Evolutionary conservation across 352 stramenopile species (phyloP).

Genomic region (Phytophthora cryptogea): DNA sequence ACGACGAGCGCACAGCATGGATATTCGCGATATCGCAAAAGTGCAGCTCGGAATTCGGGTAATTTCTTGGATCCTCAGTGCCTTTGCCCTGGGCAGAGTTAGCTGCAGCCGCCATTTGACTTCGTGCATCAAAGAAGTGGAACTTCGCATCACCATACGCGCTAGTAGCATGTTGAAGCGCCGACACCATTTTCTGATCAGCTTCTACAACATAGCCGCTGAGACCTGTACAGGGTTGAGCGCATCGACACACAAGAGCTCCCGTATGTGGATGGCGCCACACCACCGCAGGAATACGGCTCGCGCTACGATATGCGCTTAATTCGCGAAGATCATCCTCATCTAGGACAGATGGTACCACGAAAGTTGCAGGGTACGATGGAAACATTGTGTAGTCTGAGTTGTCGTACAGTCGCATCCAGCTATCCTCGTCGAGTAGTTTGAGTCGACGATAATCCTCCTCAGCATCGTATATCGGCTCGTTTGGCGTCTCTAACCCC

Average conservation of each 20-base stretch:
- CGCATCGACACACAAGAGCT: conserved; percentile 89
- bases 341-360: conserved; percentile 92
- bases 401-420: conserved; percentile 88
- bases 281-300: conserved; percentile 92
- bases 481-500: conserved; percentile 48
- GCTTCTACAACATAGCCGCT: conserved; percentile 82
- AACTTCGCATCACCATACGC: conserved; percentile 69
- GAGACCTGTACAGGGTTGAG: conserved; percentile 82
- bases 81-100: conserved; percentile 89
- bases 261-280: conserved; percentile 92
- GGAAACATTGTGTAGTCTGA: conserved; percentile 90
- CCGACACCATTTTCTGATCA: conserved; percentile 81
- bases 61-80: conserved; percentile 94
- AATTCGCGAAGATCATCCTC: conserved; percentile 89
- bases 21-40: conserved; percentile 99
- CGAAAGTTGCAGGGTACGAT: conserved; percentile 94
- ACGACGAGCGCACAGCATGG: conserved; percentile 95
- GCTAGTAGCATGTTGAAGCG: conserved; percentile 71
- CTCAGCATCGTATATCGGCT: conserved; percentile 73
- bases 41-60: conserved; percentile 94
- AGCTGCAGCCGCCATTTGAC: conserved; percentile 83
- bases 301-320: conserved; percentile 93
- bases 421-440: conserved; percentile 79
- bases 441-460: conserved; percentile 83
- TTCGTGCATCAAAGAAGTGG: conserved; percentile 87